phyloP scores from a whole-genome alignment of 176 grass and related monocot genomes.

The Raddia distichophylla region DNA sequence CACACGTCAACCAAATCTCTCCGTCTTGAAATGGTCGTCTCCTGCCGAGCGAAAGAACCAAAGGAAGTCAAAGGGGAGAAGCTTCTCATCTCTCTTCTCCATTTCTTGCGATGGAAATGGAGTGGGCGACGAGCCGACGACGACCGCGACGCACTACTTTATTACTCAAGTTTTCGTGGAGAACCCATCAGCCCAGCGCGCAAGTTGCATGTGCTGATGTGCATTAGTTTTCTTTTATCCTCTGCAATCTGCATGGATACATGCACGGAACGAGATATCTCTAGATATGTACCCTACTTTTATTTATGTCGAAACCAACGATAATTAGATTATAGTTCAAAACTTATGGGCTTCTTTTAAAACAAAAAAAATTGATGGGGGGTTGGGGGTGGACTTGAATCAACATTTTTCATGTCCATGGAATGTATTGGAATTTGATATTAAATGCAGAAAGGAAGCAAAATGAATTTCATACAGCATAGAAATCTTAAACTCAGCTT shows the following conservation, averaged over 20 bases:
- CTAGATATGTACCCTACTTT: not conserved
- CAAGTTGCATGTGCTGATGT: conserved; percentile 32
- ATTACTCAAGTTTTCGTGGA: not conserved
- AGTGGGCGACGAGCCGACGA: no score
- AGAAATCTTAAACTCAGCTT: no score
- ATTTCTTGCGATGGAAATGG: not conserved
- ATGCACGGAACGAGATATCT: not conserved
- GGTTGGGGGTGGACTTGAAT: not conserved
- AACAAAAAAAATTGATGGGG: no score
- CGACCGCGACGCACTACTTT: no score
- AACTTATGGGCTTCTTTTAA: no score
- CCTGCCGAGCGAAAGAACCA: not conserved
- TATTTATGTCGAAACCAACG: no score
- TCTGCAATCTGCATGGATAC: not conserved
- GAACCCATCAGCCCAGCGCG: not conserved
- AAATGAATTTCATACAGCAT: not conserved
- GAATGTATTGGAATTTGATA: not conserved
- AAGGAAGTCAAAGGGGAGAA: not conserved
- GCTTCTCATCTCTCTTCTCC: not conserved
- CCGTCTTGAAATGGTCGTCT: not conserved
- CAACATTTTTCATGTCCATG: not conserved
- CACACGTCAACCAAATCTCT: conserved; percentile 25
- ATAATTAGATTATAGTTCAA: no score
- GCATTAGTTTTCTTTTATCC: not conserved
- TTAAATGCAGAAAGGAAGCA: not conserved